phyloP scores from a whole-genome alignment of 352 stramenopile species.

The Globisporangium sylvaticum region DNA sequence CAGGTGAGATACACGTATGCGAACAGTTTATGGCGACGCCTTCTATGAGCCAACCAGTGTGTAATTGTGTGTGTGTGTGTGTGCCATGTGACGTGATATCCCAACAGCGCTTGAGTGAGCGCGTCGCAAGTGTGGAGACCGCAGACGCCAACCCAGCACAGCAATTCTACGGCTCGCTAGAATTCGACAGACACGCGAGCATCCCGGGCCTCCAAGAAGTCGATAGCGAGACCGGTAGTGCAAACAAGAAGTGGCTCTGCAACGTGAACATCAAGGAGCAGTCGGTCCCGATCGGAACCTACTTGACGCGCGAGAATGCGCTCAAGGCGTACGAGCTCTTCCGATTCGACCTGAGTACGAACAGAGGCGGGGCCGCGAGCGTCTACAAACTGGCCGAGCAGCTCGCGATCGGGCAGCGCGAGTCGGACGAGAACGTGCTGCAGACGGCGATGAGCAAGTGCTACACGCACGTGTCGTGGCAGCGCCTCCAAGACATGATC shows the following conservation, averaged over 20 bases:
- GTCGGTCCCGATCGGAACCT: constrained; percentile 35
- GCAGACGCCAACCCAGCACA: not conserved
- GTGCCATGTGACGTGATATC: not conserved
- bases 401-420: constrained; percentile 21
- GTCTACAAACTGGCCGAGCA: constrained; percentile 25
- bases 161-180: constrained; percentile 24
- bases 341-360: constrained; percentile 23
- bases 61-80: not conserved
- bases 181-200: constrained; percentile 22
- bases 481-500: constrained; percentile 28
- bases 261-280: constrained; percentile 47
- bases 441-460: constrained; percentile 36
- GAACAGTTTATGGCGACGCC: not conserved
- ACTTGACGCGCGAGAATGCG: constrained; percentile 32
- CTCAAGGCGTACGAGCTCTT: constrained; percentile 44
- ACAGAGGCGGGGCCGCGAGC: constrained; percentile 21
- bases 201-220: constrained; percentile 46
- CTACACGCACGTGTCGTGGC: constrained; percentile 34
- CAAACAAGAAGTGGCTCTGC: constrained; percentile 33
- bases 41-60: not conserved
- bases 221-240: not conserved
- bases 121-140: not conserved
- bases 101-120: constrained; percentile 6
- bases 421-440: constrained; percentile 30
- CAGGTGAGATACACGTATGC: not conserved